These are phyloP conservation scores for Kockovaella imperatae DNA, from an alignment of 768 basidiomycete genomes.

Conservation along the genomic window DNA sequence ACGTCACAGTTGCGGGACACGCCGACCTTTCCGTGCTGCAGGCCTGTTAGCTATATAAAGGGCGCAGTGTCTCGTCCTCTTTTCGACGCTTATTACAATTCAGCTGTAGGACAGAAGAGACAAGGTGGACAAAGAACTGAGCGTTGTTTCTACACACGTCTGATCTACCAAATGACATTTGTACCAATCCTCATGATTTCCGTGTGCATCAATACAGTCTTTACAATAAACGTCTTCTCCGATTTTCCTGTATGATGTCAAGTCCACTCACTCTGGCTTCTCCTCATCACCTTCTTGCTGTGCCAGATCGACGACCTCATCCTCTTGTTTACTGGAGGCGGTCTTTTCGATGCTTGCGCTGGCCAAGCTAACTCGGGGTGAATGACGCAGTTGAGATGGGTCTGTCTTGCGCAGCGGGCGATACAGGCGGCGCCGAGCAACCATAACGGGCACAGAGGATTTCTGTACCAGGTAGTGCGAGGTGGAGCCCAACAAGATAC, in stretches of 20 bases:
- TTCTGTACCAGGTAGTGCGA: constrained; percentile 75
- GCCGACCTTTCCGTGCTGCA: background rate
- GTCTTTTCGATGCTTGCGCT: constrained; percentile 79
- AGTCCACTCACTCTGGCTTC: background rate
- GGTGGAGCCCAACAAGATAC: constrained; percentile 86
- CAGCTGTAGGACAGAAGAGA: too few species aligned
- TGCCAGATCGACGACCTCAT: constrained; percentile 54
- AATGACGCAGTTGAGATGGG: constrained; percentile 55
- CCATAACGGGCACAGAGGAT: constrained; percentile 94
- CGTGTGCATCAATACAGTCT: constrained; percentile 15
- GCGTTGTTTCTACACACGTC: too few species aligned
- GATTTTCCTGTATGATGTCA: background rate
- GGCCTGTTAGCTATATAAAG: too few species aligned
- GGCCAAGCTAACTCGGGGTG: constrained; percentile 74
- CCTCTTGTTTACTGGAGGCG: constrained; percentile 68
- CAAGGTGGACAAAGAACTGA: too few species aligned
- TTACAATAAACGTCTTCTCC: too few species aligned
- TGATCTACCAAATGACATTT: too few species aligned
- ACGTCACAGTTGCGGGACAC: background rate
- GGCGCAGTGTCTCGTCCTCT: too few species aligned
- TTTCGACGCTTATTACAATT: too few species aligned
- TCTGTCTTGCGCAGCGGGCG: constrained; percentile 63
- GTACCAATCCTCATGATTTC: too few species aligned
- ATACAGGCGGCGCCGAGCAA: constrained; percentile 82
- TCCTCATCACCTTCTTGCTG: constrained; percentile 50